These are phyloP conservation scores for Alternaria consortialis DNA, from an alignment of 2,329 filamentous ascomycete species.

Conservation along the genomic window DNA sequence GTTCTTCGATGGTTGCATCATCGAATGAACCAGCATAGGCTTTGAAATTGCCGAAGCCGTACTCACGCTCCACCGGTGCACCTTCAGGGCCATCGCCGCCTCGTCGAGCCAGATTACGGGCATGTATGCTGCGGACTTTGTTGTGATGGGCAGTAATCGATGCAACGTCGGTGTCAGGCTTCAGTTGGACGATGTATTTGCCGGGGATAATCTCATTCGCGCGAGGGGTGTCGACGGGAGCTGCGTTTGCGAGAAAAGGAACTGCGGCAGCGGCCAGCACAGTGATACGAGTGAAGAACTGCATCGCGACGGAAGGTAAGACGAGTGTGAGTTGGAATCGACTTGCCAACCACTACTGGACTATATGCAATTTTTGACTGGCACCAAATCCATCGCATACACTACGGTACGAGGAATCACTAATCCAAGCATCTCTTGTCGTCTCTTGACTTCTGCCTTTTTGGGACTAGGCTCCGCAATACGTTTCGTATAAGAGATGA, in stretches of 20 bases:
- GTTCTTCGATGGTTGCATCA: constrained; percentile 39
- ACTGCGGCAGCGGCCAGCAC: constrained; percentile 35
- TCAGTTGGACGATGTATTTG: constrained; percentile 57
- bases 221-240: constrained; percentile 23
- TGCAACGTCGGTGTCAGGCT: constrained; percentile 42
- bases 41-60: constrained; percentile 41
- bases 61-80: constrained; percentile 41
- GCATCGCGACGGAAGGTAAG: constrained; percentile 29
- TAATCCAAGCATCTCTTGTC: constrained; percentile 6
- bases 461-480: not conserved
- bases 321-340: not conserved
- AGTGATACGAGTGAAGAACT: constrained; percentile 36
- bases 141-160: constrained; percentile 37
- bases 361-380: constrained; percentile 7
- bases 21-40: constrained; percentile 46
- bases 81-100: constrained; percentile 17
- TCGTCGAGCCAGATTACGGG: constrained; percentile 38
- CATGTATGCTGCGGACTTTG: constrained; percentile 41
- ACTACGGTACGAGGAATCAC: not conserved
- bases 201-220: constrained; percentile 40
- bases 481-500: not conserved
- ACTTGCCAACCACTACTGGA: not conserved
- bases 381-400: not conserved
- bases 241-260: constrained; percentile 35
- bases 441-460: constrained; percentile 16